Evolutionary conservation across 2,329 filamentous ascomycete genomes (phyloP), one percentile per base, ranked within the genome.

Genomic region (Talaromyces sp.): DNA sequence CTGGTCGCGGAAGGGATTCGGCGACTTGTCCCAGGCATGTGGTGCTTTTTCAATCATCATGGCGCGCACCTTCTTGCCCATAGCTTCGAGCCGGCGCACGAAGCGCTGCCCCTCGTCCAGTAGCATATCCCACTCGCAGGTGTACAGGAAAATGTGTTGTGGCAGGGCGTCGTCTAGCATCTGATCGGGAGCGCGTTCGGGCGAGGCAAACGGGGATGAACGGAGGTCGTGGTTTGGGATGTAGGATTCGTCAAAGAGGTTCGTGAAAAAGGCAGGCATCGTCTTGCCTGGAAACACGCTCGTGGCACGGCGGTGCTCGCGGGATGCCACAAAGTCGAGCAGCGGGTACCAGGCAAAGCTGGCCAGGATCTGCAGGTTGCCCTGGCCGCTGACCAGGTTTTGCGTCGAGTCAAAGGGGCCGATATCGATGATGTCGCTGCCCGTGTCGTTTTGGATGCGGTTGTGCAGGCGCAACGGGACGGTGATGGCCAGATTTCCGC

Each of bases 61-160:
- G 55, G 72, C 72, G 22, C 77, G 73, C 4, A 80, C 76, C 6
- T 72, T 73, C 64, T 81, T 82, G 25, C 78, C 76, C 55, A 80
- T 67, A 1, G 63, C 62, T 39, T 79, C 69, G 36, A 81, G 65
- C 13, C 75, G 72, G 13, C 75, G 71, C 52, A 78, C 74, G 58
- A 81, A 81, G 1, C 65, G 63, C 64, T 79, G 74, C 6, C 84
- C 85, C 69, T 88, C 85, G 15, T 81, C 80, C n/a, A 87, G 76
- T 15, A 88, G 75, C 85, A 88, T 88, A 68, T 88, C 85, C 82
- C 83, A 88, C 69, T 88, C 85, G 70, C 85, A 88, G 51, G 84
- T 82, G 68, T 84, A 85, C 65, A 88, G 73, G 61, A 86, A 84
- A 54, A 88, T 81, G 62, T 87, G 81, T n/a, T 82, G 75, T 0